Base-by-base conservation (phyloP, 192 early-diverging fungal genomes). In the Rhizoclosmatium globosum region DNA sequence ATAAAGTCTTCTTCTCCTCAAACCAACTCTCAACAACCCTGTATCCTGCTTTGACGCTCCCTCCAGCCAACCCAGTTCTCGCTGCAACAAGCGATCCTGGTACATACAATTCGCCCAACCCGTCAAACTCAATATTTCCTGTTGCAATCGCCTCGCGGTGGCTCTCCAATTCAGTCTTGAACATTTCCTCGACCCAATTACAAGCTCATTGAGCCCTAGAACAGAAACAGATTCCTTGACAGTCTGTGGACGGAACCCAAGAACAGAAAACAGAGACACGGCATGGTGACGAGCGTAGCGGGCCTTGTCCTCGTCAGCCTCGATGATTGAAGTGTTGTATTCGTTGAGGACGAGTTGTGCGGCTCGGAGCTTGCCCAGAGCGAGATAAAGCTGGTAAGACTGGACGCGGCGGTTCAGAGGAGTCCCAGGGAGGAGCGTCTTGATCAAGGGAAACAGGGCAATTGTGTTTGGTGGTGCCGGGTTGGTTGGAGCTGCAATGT, bases 1-100 rank as follows among this genome's bases (percentile, higher is more conserved):
- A 79, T 15, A 87, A 60, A 6, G 82, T 82, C 53, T 68, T 64
- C 44, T 75, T 67, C 50, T 86, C 86, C 68, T 87, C 84, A 71
- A 80, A 87, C 68, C 79, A 84, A 13, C 41, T 42, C 56, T 80
- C 60, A 53, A 19, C 19, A 42, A 87, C 84, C 57, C 46, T 44
- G 67, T 76, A 87, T 13, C 60, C 82, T 44, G 82, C 71, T 31
- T 56, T 47, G 15, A 82, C 66, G 39, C 31, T 15, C 21, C 73
- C 73, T 2, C 68, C 64, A 13, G 72, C 84, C 31, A 87, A 66
- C 3, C 66, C n/a, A 41, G 86, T 84, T 43, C 71, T 44, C 21
- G 82, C 86, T 15, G 62, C 50, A 21, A 87, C 77, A 42, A 74
- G 58, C 38, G 46, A 68, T 38, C 81, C 86, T 4, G 86, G 86